phyloP scores from a whole-genome alignment of 164 flowering plant genomes.

The Nymphaea thermarum region DNA sequence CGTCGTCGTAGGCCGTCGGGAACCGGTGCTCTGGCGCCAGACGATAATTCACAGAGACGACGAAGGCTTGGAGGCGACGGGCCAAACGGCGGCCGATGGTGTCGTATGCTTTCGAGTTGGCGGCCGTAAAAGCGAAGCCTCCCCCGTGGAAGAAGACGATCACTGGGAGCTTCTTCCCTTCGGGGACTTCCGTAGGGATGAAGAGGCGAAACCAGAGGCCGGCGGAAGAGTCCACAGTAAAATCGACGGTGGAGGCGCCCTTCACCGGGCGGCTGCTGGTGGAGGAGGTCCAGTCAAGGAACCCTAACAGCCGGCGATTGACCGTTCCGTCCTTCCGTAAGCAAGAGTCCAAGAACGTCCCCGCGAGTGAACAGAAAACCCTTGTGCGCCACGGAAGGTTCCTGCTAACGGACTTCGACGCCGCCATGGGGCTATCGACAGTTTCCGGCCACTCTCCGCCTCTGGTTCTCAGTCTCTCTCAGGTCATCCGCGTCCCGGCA shows the following conservation, averaged over 20 bases:
- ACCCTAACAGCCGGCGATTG: neutral
- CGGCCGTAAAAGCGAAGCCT: conserved; percentile 68
- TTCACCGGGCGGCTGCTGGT: neutral
- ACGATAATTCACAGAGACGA: conserved; percentile 45
- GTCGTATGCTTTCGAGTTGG: conserved; percentile 51
- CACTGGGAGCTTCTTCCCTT: conserved; percentile 23
- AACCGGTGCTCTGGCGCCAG: conserved; percentile 21
- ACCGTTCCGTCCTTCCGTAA: neutral
- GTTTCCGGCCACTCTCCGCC: no score
- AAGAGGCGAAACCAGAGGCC: conserved; percentile 53
- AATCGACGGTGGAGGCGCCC: conserved; percentile 15
- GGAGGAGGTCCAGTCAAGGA: neutral
- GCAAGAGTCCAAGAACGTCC: neutral
- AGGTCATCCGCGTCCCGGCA: no score
- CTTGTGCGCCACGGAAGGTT: neutral
- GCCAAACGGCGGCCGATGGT: conserved; percentile 35
- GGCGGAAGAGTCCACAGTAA: conserved; percentile 25
- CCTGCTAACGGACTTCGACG: neutral
- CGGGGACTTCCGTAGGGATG: conserved; percentile 3
- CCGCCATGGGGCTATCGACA: no score
- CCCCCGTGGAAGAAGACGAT: conserved; percentile 75
- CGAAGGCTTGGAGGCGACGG: conserved; percentile 35
- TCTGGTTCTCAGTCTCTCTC: no score
- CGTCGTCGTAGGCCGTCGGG: conserved; percentile 28
- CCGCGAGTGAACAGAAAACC: neutral